Conservation (phyloP, 2,329 filamentous ascomycete genomes). For the Myriosclerotinia duriaeana region DNA sequence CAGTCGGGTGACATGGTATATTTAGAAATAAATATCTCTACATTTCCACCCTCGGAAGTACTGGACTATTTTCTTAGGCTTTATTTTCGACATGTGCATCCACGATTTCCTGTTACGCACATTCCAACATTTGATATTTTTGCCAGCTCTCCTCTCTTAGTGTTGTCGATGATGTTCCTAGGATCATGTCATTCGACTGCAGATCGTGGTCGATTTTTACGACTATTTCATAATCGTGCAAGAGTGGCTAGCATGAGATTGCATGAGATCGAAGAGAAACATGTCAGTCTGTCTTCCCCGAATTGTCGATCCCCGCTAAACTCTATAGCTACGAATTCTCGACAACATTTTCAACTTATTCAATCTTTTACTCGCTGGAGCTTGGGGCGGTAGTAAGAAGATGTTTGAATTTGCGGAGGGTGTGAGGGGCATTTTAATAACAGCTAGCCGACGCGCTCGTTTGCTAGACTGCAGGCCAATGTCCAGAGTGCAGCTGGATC, state of each 20-base stretch:
- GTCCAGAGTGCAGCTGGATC: conserved; percentile 28
- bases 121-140: conserved; percentile 38
- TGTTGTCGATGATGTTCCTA: conserved; percentile 39
- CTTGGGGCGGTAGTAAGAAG: conserved; percentile 38
- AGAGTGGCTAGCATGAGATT: conserved; percentile 31
- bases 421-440: conserved; percentile 34
- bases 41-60: conserved; percentile 36
- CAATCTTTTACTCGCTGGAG: conserved; percentile 35
- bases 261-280: conserved; percentile 35
- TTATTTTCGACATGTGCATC: conserved; percentile 36
- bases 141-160: conserved; percentile 31
- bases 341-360: conserved; percentile 38
- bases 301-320: conserved; percentile 19
- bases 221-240: conserved; percentile 36
- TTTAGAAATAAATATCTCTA: conserved; percentile 31
- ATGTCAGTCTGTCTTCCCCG: conserved; percentile 27
- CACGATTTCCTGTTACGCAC: conserved; percentile 36
- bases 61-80: conserved; percentile 38
- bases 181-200: conserved; percentile 36
- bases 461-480: conserved; percentile 37
- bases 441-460: conserved; percentile 33
- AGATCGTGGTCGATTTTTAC: conserved; percentile 36
- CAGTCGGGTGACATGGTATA: conserved; percentile 15
- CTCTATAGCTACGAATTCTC: conserved; percentile 30
- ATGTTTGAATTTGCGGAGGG: conserved; percentile 39